Conservation (phyloP, 2,329 filamentous ascomycete species). For the Rhynchosporium agropyri region DNA sequence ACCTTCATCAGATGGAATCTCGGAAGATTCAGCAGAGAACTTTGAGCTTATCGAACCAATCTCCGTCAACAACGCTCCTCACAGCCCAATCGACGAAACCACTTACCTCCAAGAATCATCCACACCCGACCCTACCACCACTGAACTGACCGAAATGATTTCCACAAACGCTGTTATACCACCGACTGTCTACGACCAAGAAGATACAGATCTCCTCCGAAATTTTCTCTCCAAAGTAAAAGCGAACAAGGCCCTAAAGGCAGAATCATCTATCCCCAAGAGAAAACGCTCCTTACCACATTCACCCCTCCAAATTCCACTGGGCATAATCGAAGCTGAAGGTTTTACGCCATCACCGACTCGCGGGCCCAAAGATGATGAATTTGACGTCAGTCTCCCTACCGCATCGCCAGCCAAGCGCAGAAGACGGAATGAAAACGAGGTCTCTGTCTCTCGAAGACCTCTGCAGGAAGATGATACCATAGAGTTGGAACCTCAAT, state of each 20-base stretch:
- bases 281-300: conserved; percentile 40
- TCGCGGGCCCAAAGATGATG: conserved; percentile 23
- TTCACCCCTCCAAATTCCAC: conserved; percentile 40
- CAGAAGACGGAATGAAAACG: conserved; percentile 22
- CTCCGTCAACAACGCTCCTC: conserved; percentile 8
- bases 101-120: conserved; percentile 20
- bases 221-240: conserved; percentile 44
- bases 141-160: conserved; percentile 23
- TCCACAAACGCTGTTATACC: conserved; percentile 22
- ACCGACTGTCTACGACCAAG: conserved; percentile 31
- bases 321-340: conserved; percentile 30
- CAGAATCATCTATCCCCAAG: conserved; percentile 31
- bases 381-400: conserved; percentile 34
- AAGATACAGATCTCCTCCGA: conserved; percentile 44
- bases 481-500: conserved; percentile 30
- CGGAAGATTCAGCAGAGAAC: conserved; percentile 22
- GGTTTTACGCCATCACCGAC: conserved; percentile 29
- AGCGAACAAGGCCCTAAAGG: conserved; percentile 44
- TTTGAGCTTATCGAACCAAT: conserved; percentile 28
- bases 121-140: conserved; percentile 24
- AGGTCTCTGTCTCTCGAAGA: background rate
- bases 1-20: conserved; percentile 8
- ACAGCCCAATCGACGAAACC: conserved; percentile 19
- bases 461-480: conserved; percentile 27
- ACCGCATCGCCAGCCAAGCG: conserved; percentile 30